A percentile compares a stretch with the other conserved stretches of the same genome.
Evolutionary conservation across 2,329 filamentous ascomycete genomes (phyloP).

Genomic region (Ascochyta koolunga): DNA sequence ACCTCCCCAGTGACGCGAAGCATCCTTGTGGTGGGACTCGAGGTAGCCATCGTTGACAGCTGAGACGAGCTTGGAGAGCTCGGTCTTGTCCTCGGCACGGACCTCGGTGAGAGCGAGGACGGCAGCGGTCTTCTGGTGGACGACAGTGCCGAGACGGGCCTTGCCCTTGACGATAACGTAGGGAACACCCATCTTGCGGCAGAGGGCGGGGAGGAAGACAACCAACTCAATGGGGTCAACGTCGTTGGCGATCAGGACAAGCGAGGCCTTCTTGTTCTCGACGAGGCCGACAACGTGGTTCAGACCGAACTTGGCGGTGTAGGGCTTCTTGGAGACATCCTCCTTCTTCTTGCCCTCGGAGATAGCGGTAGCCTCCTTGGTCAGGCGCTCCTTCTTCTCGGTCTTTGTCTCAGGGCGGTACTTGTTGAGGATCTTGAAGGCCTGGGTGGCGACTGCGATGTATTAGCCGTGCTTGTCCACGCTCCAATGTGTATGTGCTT

Average conservation of each 20-base stretch:
- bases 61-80: conserved; percentile 94
- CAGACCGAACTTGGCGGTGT: conserved; percentile 98
- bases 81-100: conserved; percentile 96
- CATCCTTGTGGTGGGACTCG: conserved; percentile 85
- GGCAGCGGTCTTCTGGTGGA: conserved; percentile 99
- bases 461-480: conserved; percentile 74
- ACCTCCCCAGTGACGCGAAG: conserved; percentile 95
- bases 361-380: conserved; percentile 97
- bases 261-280: conserved; percentile 96
- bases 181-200: conserved; percentile 98
- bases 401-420: conserved; percentile 99
- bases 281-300: conserved; percentile 79
- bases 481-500: conserved; percentile 22
- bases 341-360: conserved; percentile 99
- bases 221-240: conserved; percentile 99
- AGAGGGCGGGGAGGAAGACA: conserved; percentile 97
- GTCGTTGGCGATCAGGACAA: conserved; percentile 98
- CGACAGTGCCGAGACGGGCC: conserved; percentile 96
- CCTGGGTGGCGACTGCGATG: conserved; percentile 76
- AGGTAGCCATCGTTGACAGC: conserved; percentile 98
- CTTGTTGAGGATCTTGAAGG: conserved; percentile 99
- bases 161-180: conserved; percentile 99
- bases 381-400: conserved; percentile 99
- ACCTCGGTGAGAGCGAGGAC: conserved; percentile 96
- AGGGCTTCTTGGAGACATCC: conserved; percentile 97